Conservation (phyloP, 2,329 filamentous ascomycete genomes). For the Myotisia sp. region DNA sequence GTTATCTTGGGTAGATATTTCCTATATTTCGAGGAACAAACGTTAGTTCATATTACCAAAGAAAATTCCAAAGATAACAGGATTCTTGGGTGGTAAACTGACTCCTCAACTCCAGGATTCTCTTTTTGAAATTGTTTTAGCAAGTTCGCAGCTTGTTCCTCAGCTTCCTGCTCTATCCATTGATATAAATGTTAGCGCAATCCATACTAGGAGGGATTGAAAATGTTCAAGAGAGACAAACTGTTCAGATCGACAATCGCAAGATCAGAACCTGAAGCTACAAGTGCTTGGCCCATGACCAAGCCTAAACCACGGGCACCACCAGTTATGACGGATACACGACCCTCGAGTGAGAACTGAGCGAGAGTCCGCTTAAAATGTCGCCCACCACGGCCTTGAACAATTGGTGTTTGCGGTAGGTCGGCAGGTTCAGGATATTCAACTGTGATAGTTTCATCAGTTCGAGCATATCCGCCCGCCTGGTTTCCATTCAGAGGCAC, state of each 20-base stretch:
- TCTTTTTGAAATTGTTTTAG: constrained; percentile 63
- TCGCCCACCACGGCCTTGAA: constrained; percentile 61
- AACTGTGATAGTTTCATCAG: constrained; percentile 62
- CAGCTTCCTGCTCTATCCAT: constrained; percentile 60
- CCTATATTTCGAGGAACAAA: constrained; percentile 33
- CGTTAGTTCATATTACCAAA: neutral
- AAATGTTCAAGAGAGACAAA: too few relatives aligned
- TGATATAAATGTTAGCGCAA: neutral
- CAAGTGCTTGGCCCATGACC: constrained; percentile 84
- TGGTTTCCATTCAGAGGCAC: constrained; percentile 24
- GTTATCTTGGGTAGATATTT: constrained; percentile 71
- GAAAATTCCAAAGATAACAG: neutral
- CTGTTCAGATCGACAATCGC: constrained; percentile 91
- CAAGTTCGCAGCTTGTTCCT: constrained; percentile 59
- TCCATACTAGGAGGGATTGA: too few relatives aligned
- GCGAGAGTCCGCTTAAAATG: constrained; percentile 76
- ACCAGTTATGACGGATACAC: constrained; percentile 74
- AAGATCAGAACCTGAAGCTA: constrained; percentile 74
- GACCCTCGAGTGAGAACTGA: constrained; percentile 72
- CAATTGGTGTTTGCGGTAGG: constrained; percentile 55
- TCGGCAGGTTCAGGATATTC: constrained; percentile 64
- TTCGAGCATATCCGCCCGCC: constrained; percentile 61
- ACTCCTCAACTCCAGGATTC: constrained; percentile 61
- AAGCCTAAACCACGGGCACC: constrained; percentile 79
- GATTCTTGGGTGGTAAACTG: constrained; percentile 16